Percentiles rank a stretch among this genome's conserved stretches.
These are phyloP conservation scores for Gnaphalium uliginosum DNA, from an alignment of 129 eudicot species.

Conservation along the genomic window DNA sequence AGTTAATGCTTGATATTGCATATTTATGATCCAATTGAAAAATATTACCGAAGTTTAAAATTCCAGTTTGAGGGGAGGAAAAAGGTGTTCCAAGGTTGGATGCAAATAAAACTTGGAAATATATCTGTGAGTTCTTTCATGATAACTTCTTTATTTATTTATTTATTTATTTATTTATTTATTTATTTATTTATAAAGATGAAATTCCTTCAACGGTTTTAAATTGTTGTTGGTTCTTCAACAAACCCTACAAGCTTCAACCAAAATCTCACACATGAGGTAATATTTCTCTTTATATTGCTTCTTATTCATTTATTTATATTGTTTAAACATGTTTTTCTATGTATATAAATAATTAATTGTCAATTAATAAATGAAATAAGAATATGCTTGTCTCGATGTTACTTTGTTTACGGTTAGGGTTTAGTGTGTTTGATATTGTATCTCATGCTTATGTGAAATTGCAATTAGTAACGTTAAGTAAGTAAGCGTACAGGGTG, in stretches of 20 bases:
- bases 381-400: background rate
- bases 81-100: too few species aligned
- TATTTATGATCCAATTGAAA: too few species aligned
- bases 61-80: too few species aligned
- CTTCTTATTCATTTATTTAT: background rate
- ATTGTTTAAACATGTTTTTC: background rate
- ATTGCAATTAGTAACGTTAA: background rate
- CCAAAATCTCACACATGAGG: background rate
- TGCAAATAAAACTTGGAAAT: too few species aligned
- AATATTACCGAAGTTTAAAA: too few species aligned
- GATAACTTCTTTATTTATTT: too few species aligned
- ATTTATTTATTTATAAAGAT: too few species aligned
- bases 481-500: background rate
- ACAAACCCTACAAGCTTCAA: background rate
- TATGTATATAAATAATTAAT: background rate
- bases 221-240: conserved; percentile 5
- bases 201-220: conserved; percentile 8
- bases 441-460: conserved; percentile 12
- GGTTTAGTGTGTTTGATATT: conserved; percentile 4
- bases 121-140: too few species aligned
- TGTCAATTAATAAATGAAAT: background rate
- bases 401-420: background rate
- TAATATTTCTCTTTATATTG: too few species aligned
- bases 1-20: too few species aligned
- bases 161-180: too few species aligned